Base-by-base conservation (phyloP, 202 grass and related monocot genomes). In the Brachypodium distachyon region DNA sequence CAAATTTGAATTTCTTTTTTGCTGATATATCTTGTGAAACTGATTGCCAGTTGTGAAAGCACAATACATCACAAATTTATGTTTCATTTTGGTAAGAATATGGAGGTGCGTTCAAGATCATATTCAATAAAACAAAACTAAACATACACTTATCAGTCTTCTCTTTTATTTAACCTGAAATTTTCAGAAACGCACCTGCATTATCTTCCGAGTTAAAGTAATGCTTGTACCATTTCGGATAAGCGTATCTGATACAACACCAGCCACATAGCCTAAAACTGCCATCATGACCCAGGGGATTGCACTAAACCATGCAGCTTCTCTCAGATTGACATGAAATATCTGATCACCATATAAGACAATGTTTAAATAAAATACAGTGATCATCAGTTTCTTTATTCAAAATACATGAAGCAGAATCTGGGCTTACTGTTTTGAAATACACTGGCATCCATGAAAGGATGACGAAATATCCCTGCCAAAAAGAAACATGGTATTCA, bases 201-300 rank as follows among this genome's bases (percentile, higher is more conserved):
- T 98, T 70, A 95, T 86, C 87, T 98, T 98, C 85, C 91, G 87
- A 70, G 96, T 95, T 47, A 78, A 71, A 79, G 91, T 95, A 77
- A 95, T 77, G 72, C 81, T 89, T 55, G 86, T 86, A 55, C 91
- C 96, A 82, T 90, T 90, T 71, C 80, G 84, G 74, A 95, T 92
- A 77, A 98, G 83, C 56, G 56, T 83, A 38, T 98, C 96, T 3
- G 91, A 98, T 33, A 84, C 71, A 60, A 78, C 77, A 84, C 91
- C 96, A 60, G 91, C 91, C 72, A 95, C 80, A 63, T 92, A 98
- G 25, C 95, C 96, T 82, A 98, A 85, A 98, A 90, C 48, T 38
- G 96, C 96, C 96, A 98, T 98, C 96, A 98, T 98, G 38, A 90
- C 82, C 96, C 91, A 98, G 75, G 96, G 96, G 46, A 98, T 85